phyloP scores from a whole-genome alignment of 352 stramenopile species.

The Phytophthora pini region DNA sequence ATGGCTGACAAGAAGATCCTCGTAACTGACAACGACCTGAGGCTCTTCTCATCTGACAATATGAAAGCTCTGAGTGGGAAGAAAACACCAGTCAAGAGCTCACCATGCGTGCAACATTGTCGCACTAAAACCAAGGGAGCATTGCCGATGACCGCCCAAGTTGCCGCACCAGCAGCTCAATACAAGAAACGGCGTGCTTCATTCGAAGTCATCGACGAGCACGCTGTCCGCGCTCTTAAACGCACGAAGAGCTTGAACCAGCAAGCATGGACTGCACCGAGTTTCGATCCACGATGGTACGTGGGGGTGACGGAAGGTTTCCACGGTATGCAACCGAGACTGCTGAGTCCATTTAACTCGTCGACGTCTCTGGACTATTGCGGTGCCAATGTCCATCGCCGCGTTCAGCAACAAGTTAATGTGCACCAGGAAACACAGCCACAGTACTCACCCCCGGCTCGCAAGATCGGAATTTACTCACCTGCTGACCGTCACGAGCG shows the following conservation, averaged over 20 bases:
- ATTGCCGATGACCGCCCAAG: background rate
- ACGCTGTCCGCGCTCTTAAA: slow-evolving; percentile 14
- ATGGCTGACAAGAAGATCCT: slow-evolving; percentile 54
- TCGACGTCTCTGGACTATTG: slow-evolving; percentile 1
- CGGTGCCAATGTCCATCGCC: slow-evolving; percentile 1
- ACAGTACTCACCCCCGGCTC: slow-evolving; percentile 7
- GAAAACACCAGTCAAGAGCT: slow-evolving; percentile 7
- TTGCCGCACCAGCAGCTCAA: slow-evolving; percentile 3
- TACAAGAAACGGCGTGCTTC: slow-evolving; percentile 21
- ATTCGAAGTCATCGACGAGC: slow-evolving; percentile 3
- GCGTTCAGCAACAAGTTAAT: slow-evolving; percentile 8
- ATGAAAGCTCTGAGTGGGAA: slow-evolving; percentile 19
- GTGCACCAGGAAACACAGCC: slow-evolving; percentile 5
- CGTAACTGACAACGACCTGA: slow-evolving; percentile 55
- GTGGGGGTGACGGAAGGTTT: slow-evolving; percentile 18
- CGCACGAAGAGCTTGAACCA: slow-evolving; percentile 18
- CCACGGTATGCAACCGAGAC: slow-evolving; percentile 25
- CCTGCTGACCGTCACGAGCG: slow-evolving; percentile 57
- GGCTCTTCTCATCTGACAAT: slow-evolving; percentile 29
- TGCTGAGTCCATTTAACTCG: slow-evolving; percentile 7
- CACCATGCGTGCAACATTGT: slow-evolving; percentile 17
- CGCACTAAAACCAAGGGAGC: slow-evolving; percentile 9
- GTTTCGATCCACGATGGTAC: slow-evolving; percentile 17
- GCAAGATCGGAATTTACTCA: slow-evolving; percentile 72
- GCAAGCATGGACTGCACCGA: background rate